Conservation (phyloP, 345 rosid genomes). For the Citrus sinensis region DVS_A1.0 CM039164.1:3356001-3356500, state of each 20-base stretch:
- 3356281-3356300: background rate
- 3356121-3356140: background rate
- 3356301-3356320: background rate
- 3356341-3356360: background rate
- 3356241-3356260: background rate
- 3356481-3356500: background rate
- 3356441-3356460: background rate
- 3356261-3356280: background rate
- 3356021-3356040: background rate
- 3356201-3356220: background rate
- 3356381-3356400: background rate
- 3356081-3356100: background rate
- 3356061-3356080: background rate
- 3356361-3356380: background rate
- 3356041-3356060: background rate
- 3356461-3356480: background rate
- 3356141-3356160: background rate
- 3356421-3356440: background rate
- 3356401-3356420: background rate
- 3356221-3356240: background rate
- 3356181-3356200: background rate
- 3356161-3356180: background rate
- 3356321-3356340: background rate
- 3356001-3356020: constrained; percentile 5
- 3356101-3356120: background rate